phyloP scores from a whole-genome alignment of 169 alveolate genomes.

The Plasmodium cynomolgi region DNA sequence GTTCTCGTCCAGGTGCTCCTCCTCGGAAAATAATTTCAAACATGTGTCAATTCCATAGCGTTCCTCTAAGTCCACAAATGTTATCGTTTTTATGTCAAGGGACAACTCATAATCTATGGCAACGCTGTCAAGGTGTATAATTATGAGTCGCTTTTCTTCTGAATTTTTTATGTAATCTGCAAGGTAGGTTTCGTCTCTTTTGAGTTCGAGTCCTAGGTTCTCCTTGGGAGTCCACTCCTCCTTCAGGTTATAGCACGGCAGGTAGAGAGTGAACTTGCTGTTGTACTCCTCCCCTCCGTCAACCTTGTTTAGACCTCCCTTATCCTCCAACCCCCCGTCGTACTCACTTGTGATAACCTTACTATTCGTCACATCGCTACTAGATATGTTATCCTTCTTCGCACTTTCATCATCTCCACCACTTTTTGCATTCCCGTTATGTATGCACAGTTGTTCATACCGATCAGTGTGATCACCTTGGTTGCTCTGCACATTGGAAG shows the following conservation, averaged over 20 bases:
- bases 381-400: background rate
- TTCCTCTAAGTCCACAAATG: slow-evolving; percentile 56
- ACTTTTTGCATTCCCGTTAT: background rate
- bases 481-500: background rate
- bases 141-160: slow-evolving; percentile 47
- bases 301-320: background rate
- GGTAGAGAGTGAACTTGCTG: slow-evolving; percentile 5
- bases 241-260: slow-evolving; percentile 31
- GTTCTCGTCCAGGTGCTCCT: slow-evolving; percentile 89
- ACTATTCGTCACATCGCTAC: background rate
- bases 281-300: background rate
- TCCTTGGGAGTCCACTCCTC: slow-evolving; percentile 43
- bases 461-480: background rate
- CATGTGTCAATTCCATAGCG: slow-evolving; percentile 77
- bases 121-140: slow-evolving; percentile 28
- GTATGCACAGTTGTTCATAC: background rate
- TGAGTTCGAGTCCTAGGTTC: slow-evolving; percentile 32
- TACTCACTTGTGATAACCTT: background rate
- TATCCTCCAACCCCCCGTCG: background rate
- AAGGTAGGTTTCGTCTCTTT: slow-evolving; percentile 39
- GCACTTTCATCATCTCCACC: background rate
- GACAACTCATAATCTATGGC: slow-evolving; percentile 41
- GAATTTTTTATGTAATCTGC: slow-evolving; percentile 55
- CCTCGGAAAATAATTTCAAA: slow-evolving; percentile 83
- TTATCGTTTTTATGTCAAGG: slow-evolving; percentile 42